These are phyloP conservation scores for Carallia brachiata DNA, from an alignment of 345 rosid genomes.

Conservation along the genomic window DNA sequence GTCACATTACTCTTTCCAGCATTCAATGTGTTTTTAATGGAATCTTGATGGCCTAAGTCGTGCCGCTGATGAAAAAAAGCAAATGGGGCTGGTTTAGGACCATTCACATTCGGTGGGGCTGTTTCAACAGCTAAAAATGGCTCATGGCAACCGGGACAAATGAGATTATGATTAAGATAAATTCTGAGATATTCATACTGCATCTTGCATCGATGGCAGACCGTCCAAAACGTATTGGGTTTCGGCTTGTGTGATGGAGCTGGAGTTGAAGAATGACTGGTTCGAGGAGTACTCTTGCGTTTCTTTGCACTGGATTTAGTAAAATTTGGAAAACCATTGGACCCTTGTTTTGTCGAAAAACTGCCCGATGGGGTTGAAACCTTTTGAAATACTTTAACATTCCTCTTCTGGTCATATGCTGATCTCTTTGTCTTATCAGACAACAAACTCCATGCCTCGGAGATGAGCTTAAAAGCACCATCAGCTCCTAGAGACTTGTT, in stretches of 20 bases:
- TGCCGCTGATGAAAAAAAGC: constrained; percentile 38
- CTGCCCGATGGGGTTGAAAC: constrained; percentile 37
- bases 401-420: constrained; percentile 51
- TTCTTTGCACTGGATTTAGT: constrained; percentile 30
- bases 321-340: constrained; percentile 42
- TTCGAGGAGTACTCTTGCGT: constrained; percentile 18
- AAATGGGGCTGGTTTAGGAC: constrained; percentile 36
- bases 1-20: constrained; percentile 23
- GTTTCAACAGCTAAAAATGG: constrained; percentile 42
- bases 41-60: constrained; percentile 37
- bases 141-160: constrained; percentile 43
- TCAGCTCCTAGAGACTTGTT: constrained; percentile 79
- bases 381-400: constrained; percentile 36
- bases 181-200: constrained; percentile 45
- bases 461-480: constrained; percentile 65
- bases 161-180: constrained; percentile 40
- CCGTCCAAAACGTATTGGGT: constrained; percentile 44
- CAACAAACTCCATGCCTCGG: constrained; percentile 56
- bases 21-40: constrained; percentile 29
- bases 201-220: constrained; percentile 44
- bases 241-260: constrained; percentile 25
- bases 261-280: constrained; percentile 18
- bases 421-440: constrained; percentile 66
- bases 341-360: constrained; percentile 28
- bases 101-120: constrained; percentile 35